Percentiles rank a stretch among this genome's conserved stretches.
These are phyloP conservation scores for Oropetium thomaeum DNA, from an alignment of 176 grass and related monocot species.

Conservation along the genomic window DNA sequence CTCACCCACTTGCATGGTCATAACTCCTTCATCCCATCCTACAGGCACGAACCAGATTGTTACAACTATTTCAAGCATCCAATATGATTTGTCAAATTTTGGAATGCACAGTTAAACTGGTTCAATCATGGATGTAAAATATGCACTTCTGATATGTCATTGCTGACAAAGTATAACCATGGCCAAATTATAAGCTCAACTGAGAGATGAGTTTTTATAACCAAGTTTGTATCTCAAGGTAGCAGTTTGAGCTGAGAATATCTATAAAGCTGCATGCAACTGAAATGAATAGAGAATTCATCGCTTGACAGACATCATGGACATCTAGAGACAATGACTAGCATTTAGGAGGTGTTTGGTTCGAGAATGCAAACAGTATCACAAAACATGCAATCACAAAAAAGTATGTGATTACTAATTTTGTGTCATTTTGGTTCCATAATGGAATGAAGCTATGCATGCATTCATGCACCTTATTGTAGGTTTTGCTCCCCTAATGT, in stretches of 20 bases:
- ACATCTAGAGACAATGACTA: neutral
- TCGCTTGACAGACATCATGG: neutral
- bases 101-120: neutral
- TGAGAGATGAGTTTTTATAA: neutral
- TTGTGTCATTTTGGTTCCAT: no score
- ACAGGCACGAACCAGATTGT: conserved; percentile 11
- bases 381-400: no score
- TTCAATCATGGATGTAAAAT: neutral
- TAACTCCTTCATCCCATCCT: conserved; percentile 99
- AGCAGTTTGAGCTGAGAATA: neutral
- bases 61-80: neutral
- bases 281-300: neutral
- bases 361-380: no score
- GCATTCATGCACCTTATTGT: no score
- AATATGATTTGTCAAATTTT: neutral
- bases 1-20: conserved; percentile 94
- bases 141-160: neutral
- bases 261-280: neutral
- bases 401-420: no score
- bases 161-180: neutral
- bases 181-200: neutral
- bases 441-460: no score
- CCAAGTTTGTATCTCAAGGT: neutral
- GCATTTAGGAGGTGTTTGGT: no score
- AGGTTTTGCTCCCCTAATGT: no score